Evolutionary conservation across 148 eudicot genomes (phyloP).

Genomic region (Persicaria maculosa): DNA sequence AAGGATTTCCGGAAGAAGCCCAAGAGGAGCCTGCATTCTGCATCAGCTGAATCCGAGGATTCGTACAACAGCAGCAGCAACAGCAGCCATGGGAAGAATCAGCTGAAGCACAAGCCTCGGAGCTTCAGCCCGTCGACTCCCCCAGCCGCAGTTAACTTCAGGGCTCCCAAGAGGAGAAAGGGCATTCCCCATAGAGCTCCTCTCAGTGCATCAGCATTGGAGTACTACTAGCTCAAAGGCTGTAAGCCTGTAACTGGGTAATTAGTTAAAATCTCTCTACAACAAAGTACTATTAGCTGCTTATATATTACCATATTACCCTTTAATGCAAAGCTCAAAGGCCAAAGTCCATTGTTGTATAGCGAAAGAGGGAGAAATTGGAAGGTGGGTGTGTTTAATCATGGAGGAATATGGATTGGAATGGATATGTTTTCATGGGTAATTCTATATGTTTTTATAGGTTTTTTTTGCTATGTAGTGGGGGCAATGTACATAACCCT

Average conservation of each 20-base stretch:
- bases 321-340: neutral
- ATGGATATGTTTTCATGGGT: neutral
- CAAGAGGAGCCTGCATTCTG: neutral
- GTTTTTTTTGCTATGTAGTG: neutral
- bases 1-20: neutral
- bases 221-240: neutral
- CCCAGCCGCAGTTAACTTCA: neutral
- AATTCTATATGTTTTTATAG: neutral
- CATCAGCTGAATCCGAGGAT: constrained; percentile 8
- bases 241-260: neutral
- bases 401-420: neutral
- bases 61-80: constrained; percentile 10
- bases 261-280: neutral
- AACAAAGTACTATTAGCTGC: neutral
- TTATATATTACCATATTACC: neutral
- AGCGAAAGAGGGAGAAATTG: neutral
- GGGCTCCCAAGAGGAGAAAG: constrained; percentile 6
- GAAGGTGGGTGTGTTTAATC: neutral
- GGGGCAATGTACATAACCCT: constrained; percentile 6
- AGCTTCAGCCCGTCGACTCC: constrained; percentile 11
- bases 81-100: constrained; percentile 12
- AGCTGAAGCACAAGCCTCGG: neutral
- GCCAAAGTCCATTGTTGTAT: neutral
- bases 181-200: constrained; percentile 14
- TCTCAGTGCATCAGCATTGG: constrained; percentile 8